phyloP scores from a whole-genome alignment of 306 rosid genomes.

The Rosa multiflora region DNA sequence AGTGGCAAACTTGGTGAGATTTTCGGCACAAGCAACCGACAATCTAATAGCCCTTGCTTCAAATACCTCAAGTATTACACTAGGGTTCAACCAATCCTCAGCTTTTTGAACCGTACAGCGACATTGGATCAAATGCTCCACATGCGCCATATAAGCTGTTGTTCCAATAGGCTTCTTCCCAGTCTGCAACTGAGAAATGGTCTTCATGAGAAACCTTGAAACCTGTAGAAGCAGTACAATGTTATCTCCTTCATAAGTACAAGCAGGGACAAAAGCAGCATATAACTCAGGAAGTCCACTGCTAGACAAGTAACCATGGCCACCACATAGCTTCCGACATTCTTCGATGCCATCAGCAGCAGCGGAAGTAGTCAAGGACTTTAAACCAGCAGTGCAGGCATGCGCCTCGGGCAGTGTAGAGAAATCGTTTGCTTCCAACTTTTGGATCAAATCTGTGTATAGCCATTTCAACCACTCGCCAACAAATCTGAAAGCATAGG shows the following conservation, averaged over 20 bases:
- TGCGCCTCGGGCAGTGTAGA: constrained; percentile 88
- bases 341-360: constrained; percentile 89
- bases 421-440: constrained; percentile 70
- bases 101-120: constrained; percentile 54
- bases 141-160: constrained; percentile 66
- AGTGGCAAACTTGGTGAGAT: constrained; percentile 54
- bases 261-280: constrained; percentile 86
- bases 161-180: constrained; percentile 75
- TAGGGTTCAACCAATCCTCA: constrained; percentile 81
- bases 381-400: constrained; percentile 96
- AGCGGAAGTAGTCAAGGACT: constrained; percentile 79
- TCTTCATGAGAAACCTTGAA: constrained; percentile 85
- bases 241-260: constrained; percentile 94
- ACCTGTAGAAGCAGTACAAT: constrained; percentile 87
- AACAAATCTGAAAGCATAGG: constrained; percentile 91
- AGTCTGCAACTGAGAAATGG: constrained; percentile 63
- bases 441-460: constrained; percentile 67
- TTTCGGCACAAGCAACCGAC: constrained; percentile 69
- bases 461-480: constrained; percentile 91
- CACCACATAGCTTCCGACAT: constrained; percentile 89
- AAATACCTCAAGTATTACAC: constrained; percentile 58
- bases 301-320: constrained; percentile 91
- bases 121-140: constrained; percentile 58
- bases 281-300: constrained; percentile 92
- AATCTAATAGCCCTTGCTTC: constrained; percentile 85